phyloP scores from a whole-genome alignment of 2,329 filamentous ascomycete species.

The Sarocladium strictum region DNA sequence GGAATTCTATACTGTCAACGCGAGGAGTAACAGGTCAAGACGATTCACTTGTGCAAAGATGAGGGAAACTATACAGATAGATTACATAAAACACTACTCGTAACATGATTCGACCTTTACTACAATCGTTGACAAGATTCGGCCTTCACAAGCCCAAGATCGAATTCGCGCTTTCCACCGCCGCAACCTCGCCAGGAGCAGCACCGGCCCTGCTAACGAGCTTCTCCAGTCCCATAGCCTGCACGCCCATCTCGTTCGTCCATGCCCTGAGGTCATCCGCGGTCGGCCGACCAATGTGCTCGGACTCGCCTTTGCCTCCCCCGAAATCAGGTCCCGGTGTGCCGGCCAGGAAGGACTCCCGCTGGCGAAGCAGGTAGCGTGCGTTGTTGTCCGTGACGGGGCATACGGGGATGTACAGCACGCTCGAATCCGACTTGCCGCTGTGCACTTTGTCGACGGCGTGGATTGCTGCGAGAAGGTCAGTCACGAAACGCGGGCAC shows the following conservation, averaged over 20 bases:
- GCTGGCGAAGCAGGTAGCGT: slow-evolving; percentile 57
- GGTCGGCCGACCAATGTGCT: slow-evolving; percentile 42
- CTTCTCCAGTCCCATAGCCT: slow-evolving; percentile 40
- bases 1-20: too few relatives aligned
- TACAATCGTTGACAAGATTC: too few relatives aligned
- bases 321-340: slow-evolving; percentile 66
- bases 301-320: slow-evolving; percentile 61
- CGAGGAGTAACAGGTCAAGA: too few relatives aligned
- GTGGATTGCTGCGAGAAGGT: slow-evolving; percentile 51
- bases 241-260: slow-evolving; percentile 26
- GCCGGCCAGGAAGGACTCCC: slow-evolving; percentile 63
- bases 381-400: slow-evolving; percentile 73
- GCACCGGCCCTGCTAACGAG: slow-evolving; percentile 23
- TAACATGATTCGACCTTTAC: too few relatives aligned
- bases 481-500: neutral
- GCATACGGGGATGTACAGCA: slow-evolving; percentile 79
- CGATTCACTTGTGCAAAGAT: too few relatives aligned
- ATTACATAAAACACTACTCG: too few relatives aligned
- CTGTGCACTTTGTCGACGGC: slow-evolving; percentile 74
- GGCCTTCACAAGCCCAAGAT: slow-evolving; percentile 35
- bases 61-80: too few relatives aligned
- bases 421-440: slow-evolving; percentile 69
- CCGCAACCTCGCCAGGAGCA: slow-evolving; percentile 28
- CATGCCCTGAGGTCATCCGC: slow-evolving; percentile 25
- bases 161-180: slow-evolving; percentile 34